Conservation (phyloP, 768 basidiomycete species). For the Amylocystis lapponica region DNA sequence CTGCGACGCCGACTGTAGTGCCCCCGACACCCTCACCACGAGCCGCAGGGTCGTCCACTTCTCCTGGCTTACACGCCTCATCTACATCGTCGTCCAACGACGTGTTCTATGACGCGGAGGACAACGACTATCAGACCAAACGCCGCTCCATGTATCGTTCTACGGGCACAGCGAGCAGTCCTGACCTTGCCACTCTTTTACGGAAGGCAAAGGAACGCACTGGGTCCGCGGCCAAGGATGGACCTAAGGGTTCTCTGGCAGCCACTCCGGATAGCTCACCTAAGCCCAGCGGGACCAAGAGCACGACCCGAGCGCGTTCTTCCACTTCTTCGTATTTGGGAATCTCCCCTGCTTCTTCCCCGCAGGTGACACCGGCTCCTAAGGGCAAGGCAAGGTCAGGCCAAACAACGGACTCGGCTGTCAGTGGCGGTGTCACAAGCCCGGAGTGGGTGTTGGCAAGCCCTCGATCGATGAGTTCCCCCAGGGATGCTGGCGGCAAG, state of each 20-base stretch:
- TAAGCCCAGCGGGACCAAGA: conserved; percentile 1
- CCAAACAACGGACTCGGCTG: conserved; percentile 1
- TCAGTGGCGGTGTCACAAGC: conserved; percentile 6
- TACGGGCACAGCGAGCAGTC: conserved; percentile 85
- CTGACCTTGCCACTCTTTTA: conserved; percentile 83
- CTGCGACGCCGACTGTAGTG: conserved; percentile 55
- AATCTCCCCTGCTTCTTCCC: conserved; percentile 8
- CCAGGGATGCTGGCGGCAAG: conserved; percentile 32
- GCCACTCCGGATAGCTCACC: conserved; percentile 21
- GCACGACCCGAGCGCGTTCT: conserved; percentile 8
- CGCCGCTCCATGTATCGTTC: conserved; percentile 84
- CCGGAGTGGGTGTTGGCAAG: conserved; percentile 25
- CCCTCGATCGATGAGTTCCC: conserved; percentile 23
- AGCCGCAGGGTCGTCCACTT: conserved; percentile 23
- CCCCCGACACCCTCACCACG: conserved; percentile 64
- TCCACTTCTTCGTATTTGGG: no score
- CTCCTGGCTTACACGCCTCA: conserved; percentile 23
- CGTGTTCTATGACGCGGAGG: conserved; percentile 59
- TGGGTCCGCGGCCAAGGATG: conserved; percentile 20
- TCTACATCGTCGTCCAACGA: conserved; percentile 52
- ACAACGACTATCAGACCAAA: conserved; percentile 63
- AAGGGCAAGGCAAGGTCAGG: conserved; percentile 16
- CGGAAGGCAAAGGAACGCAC: conserved; percentile 76
- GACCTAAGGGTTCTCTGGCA: conserved; percentile 36
- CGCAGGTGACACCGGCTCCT: conserved; percentile 14